Percentiles rank a stretch among this genome's conserved stretches.
phyloP scores from a whole-genome alignment of 306 rosid species.

The Cucumis melo region DNA sequence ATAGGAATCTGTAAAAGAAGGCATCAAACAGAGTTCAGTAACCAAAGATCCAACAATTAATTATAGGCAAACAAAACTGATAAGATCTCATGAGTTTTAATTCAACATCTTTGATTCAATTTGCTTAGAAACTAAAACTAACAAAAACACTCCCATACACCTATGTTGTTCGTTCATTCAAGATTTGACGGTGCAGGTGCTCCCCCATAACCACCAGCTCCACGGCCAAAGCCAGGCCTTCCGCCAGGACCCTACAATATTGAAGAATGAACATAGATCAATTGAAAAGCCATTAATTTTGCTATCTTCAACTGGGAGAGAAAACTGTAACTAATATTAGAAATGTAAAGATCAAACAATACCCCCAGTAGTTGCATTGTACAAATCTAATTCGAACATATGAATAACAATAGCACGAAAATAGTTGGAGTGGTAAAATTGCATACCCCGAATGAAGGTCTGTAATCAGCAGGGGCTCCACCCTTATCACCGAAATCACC shows the following conservation, averaged over 20 bases:
- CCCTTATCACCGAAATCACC: slow-evolving; percentile 39
- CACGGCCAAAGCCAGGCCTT: slow-evolving; percentile 42
- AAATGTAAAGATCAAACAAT: neutral
- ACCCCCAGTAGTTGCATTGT: neutral
- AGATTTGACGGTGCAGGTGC: slow-evolving; percentile 40
- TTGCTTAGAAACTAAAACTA: neutral
- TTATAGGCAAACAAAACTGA: slow-evolving; percentile 13
- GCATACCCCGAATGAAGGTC: slow-evolving; percentile 33
- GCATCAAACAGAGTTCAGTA: neutral
- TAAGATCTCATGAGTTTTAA: neutral
- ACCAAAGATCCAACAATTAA: neutral
- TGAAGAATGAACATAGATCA: neutral
- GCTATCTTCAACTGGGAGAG: neutral
- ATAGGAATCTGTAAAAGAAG: neutral
- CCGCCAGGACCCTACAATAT: slow-evolving; percentile 29
- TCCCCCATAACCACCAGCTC: slow-evolving; percentile 33
- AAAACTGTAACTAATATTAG: neutral
- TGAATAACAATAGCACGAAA: neutral
- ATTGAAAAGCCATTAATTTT: neutral
- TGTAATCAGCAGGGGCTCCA: slow-evolving; percentile 45
- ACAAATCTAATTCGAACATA: neutral
- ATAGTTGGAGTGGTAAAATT: neutral
- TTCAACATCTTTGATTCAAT: neutral
- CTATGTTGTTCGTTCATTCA: slow-evolving; percentile 10
- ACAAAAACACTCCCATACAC: neutral